These are phyloP conservation scores for Combretum micranthum DNA, from an alignment of 345 rosid species.

Conservation along the genomic window DNA sequence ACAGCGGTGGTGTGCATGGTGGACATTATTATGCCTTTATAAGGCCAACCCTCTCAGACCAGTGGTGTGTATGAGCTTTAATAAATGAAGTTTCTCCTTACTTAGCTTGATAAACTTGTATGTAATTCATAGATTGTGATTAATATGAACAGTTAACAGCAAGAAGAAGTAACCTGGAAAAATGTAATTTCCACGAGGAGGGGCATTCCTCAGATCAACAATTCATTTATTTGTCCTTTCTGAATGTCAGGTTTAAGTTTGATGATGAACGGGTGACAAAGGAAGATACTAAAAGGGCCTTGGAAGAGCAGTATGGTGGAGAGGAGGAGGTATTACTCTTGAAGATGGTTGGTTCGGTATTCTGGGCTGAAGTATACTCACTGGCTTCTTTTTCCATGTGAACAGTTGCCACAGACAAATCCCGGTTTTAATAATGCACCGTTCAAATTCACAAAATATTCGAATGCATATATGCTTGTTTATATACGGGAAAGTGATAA, in stretches of 20 bases:
- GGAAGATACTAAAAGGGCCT: slow-evolving; percentile 81
- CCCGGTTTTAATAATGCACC: slow-evolving; percentile 93
- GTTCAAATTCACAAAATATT: slow-evolving; percentile 91
- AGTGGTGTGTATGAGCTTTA: slow-evolving; percentile 43
- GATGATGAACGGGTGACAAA: slow-evolving; percentile 99
- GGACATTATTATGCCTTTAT: slow-evolving; percentile 97
- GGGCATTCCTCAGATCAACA: background rate
- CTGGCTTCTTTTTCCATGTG: slow-evolving; percentile 10
- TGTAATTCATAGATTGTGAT: no score
- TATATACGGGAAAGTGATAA: slow-evolving; percentile 91
- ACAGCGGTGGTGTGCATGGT: slow-evolving; percentile 96
- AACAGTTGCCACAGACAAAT: slow-evolving; percentile 81
- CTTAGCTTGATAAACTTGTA: no score
- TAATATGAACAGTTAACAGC: no score
- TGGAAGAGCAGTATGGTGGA: slow-evolving; percentile 99
- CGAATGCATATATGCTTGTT: slow-evolving; percentile 99
- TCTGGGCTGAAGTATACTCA: slow-evolving; percentile 10
- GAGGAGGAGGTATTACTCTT: slow-evolving; percentile 84
- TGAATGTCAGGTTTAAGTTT: slow-evolving; percentile 68
- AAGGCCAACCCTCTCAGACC: slow-evolving; percentile 88
- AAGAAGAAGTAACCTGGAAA: no score
- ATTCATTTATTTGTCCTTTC: background rate
- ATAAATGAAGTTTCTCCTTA: background rate
- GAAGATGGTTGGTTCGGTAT: background rate
- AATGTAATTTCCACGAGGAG: no score